phyloP scores from a whole-genome alignment of 2,329 filamentous ascomycete species.

The Zopfia rhizophila region DNA sequence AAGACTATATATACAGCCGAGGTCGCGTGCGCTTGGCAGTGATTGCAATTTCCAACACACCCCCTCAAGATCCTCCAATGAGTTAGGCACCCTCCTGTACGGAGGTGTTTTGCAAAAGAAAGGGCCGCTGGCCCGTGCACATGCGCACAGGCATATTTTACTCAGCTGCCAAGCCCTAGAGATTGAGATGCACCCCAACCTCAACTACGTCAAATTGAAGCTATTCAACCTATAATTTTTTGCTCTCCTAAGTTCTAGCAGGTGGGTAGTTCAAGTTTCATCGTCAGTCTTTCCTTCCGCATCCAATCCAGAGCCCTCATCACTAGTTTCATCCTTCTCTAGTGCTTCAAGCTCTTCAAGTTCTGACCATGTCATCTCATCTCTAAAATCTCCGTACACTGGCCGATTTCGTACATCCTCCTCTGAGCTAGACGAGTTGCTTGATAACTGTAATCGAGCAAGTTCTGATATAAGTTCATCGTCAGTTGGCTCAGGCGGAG shows the following conservation, averaged over 20 bases:
- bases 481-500: neutral
- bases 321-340: neutral
- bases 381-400: neutral
- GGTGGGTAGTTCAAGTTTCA: neutral
- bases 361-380: constrained; percentile 1
- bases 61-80: no score
- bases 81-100: no score
- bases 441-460: neutral
- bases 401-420: neutral
- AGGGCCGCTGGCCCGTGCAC: neutral
- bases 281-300: neutral
- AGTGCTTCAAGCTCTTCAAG: neutral
- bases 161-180: no score
- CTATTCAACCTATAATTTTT: no score
- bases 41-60: no score
- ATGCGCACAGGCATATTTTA: no score
- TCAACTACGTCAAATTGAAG: no score
- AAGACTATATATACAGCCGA: no score
- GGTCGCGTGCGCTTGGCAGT: no score
- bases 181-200: no score
- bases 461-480: no score
- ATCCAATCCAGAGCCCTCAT: neutral
- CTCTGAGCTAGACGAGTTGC: neutral
- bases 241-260: no score
- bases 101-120: constrained; percentile 5